Percentiles rank a stretch among this genome's conserved stretches.
Evolutionary conservation across 2,329 filamentous ascomycete species (phyloP).

Genomic region (Dactylellina haptotyla): DNA sequence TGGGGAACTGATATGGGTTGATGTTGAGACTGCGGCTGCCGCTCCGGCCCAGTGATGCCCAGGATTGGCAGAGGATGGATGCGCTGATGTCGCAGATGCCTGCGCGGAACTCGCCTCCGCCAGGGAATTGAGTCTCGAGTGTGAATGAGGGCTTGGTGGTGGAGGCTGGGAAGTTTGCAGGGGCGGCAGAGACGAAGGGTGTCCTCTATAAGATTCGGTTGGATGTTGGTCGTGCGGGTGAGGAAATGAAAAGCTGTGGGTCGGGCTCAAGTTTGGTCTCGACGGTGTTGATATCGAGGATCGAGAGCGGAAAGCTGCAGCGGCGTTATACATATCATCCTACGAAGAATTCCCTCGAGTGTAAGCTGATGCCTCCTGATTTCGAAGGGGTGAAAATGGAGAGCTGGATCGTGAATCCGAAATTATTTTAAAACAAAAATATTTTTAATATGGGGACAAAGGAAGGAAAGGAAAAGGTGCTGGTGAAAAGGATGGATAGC

Average conservation of each 20-base stretch:
- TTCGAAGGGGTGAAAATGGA: constrained; percentile 4
- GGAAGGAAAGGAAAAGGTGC: background rate
- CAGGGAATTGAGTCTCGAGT: constrained; percentile 54
- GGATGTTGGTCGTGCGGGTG: constrained; percentile 50
- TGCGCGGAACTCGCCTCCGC: constrained; percentile 53
- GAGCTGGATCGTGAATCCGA: too few relatives aligned
- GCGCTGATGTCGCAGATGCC: constrained; percentile 49
- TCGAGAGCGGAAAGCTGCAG: constrained; percentile 48
- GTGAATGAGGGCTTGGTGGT: constrained; percentile 48
- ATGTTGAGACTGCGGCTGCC: constrained; percentile 46
- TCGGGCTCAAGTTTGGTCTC: constrained; percentile 51
- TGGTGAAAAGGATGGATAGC: constrained; percentile 2
- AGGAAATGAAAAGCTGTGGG: constrained; percentile 49
- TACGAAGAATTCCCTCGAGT: constrained; percentile 25
- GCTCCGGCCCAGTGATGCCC: constrained; percentile 48
- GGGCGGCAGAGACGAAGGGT: constrained; percentile 46
- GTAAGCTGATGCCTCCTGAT: constrained; percentile 36
- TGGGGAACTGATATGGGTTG: constrained; percentile 50
- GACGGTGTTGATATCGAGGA: constrained; percentile 46
- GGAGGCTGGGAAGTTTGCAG: constrained; percentile 45
- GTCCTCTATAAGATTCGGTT: constrained; percentile 41
- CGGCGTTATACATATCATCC: constrained; percentile 52
- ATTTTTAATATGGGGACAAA: background rate
- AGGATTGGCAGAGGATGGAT: constrained; percentile 50
- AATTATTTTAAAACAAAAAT: background rate